Evolutionary conservation across 2,329 filamentous ascomycete genomes (phyloP).

Genomic region (Pyricularia sp.): DNA sequence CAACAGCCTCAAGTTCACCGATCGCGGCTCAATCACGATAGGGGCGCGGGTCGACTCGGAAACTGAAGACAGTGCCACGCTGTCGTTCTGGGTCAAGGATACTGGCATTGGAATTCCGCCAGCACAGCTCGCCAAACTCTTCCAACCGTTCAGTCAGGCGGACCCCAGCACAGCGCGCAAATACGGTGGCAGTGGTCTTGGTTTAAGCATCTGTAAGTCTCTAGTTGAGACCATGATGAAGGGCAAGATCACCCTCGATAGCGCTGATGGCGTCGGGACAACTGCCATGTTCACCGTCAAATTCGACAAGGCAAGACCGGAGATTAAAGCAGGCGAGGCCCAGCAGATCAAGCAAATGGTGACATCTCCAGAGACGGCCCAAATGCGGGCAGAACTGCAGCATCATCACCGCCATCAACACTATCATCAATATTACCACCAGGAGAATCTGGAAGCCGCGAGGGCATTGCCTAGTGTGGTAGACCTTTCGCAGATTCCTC

Average conservation of each 20-base stretch:
- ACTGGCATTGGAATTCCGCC: conserved; percentile 85
- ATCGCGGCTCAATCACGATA: conserved; percentile 74
- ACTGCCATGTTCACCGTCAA: conserved; percentile 68
- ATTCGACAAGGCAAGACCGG: conserved; percentile 66
- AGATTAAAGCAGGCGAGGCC: conserved; percentile 44
- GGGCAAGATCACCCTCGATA: conserved; percentile 72
- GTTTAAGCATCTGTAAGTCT: conserved; percentile 87
- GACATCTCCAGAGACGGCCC: not conserved
- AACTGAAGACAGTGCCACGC: conserved; percentile 52
- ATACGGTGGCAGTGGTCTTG: conserved; percentile 83
- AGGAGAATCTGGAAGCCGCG: conserved; percentile 6
- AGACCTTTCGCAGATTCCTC: conserved; percentile 60
- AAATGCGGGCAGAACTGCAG: not conserved
- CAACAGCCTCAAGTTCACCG: conserved; percentile 91
- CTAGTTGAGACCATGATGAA: conserved; percentile 88
- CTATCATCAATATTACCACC: not conserved
- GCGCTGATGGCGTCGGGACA: conserved; percentile 57
- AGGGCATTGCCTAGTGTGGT: conserved; percentile 32
- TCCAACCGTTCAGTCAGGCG: conserved; percentile 85
- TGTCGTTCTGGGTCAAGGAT: conserved; percentile 78
- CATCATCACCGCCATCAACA: conserved; percentile 5
- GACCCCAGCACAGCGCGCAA: conserved; percentile 82
- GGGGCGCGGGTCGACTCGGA: conserved; percentile 61
- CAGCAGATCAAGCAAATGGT: conserved; percentile 12
- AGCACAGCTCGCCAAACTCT: conserved; percentile 71